Base-by-base conservation (phyloP, 257 asterid species). In the Henckelia pumila region DNA sequence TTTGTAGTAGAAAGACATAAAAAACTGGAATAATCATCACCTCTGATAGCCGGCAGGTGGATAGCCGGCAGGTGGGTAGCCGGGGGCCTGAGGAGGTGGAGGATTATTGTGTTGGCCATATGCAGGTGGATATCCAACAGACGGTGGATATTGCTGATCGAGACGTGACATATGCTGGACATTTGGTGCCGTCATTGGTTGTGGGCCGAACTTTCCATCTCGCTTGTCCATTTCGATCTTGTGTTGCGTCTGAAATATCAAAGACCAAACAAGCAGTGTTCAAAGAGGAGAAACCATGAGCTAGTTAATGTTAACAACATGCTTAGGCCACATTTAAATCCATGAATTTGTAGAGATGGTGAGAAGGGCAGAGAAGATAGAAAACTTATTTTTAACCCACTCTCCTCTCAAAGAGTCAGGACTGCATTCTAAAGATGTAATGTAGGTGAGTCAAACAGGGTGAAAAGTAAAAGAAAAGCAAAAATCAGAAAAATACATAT, bases 201-300 rank as follows among this genome's bases (percentile, higher is more conserved):
- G 95, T 17, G 95, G 95, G 7, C 99, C 99, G 56, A 90, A 85
- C 75, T 84, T 88, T 53, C 99, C 97, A 59, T 90, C 99, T 60
- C 99, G 84, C 81, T 90, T 90, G 95, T 93, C 97, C 99, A 93
- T 90, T 82, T 93, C 99, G 61, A 90, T 66, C 81, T 93, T 93
- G 87, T 90, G 99, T 59, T 93, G 97, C 21, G 99, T 93, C 99
- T 92, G 84, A 70, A 49, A 49, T 13, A 60, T 68, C 75, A 64
- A 64, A 77, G 13, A 65, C 55, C 50, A 49, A 65, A 8, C 61
- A 65, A 61, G 61, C 6, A 75, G 56, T 29, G 67, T 25, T 40
- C 61, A 69, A 71, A 68, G 28, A 30, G 35, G 67, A 56, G 28
- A 66, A 25, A 74, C 20, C 28, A 62, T 33, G 24, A 30, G 28